Conservation (phyloP, 768 basidiomycete species). For the Boletus sp. region DNA sequence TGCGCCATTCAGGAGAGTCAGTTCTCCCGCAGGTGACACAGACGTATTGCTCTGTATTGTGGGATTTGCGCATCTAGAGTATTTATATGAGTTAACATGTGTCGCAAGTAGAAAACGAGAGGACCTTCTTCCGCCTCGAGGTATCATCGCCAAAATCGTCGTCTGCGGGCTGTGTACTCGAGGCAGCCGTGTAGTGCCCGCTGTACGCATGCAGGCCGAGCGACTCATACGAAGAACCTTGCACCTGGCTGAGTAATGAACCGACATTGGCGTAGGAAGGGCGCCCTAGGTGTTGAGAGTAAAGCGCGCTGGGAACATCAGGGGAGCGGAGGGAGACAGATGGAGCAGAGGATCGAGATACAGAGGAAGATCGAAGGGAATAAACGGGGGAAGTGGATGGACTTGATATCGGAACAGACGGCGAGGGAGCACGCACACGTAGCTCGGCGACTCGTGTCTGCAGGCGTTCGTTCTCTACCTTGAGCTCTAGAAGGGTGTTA, state of each 20-base stretch:
- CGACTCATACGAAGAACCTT: conserved; percentile 19
- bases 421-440: conserved; percentile 26
- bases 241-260: conserved; percentile 9
- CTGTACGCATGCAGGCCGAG: conserved; percentile 15
- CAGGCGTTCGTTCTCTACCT: conserved; percentile 82
- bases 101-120: not conserved
- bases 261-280: conserved; percentile 18
- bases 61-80: conserved; percentile 37
- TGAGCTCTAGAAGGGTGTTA: conserved; percentile 76
- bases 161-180: conserved; percentile 17
- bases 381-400: conserved; percentile 25
- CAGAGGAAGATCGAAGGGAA: conserved; percentile 28
- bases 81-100: conserved; percentile 1
- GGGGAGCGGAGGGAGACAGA: conserved; percentile 8
- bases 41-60: conserved; percentile 67
- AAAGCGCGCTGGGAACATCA: conserved; percentile 13
- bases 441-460: conserved; percentile 56
- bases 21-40: conserved; percentile 93
- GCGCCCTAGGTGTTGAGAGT: conserved; percentile 14
- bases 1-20: conserved; percentile 97
- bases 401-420: conserved; percentile 13
- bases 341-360: conserved; percentile 22
- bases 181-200: conserved; percentile 15
- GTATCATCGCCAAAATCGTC: conserved; percentile 53
- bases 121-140: conserved; percentile 64